Evolutionary conservation across 2,329 filamentous ascomycete species (phyloP).

Genomic region (Colletotrichum tropicale): DNA sequence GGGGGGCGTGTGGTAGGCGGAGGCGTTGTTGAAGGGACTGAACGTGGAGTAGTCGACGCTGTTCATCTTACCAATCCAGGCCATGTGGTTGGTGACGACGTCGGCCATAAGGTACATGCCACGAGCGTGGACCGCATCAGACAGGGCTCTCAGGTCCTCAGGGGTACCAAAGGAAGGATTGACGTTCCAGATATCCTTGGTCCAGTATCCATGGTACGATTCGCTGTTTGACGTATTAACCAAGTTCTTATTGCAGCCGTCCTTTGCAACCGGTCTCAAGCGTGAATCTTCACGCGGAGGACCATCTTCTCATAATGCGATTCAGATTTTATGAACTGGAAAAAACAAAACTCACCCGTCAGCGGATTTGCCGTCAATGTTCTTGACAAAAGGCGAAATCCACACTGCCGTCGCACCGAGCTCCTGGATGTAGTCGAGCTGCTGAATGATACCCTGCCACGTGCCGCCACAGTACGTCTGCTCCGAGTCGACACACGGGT

Average conservation of each 20-base stretch:
- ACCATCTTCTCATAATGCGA: neutral
- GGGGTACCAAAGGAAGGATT: slow-evolving; percentile 64
- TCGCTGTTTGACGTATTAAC: slow-evolving; percentile 31
- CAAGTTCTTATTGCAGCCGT: neutral
- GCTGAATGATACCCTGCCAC: slow-evolving; percentile 60
- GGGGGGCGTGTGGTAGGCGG: slow-evolving; percentile 62
- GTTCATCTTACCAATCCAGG: slow-evolving; percentile 45
- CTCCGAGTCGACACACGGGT: slow-evolving; percentile 44
- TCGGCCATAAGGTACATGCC: slow-evolving; percentile 68
- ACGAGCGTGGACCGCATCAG: slow-evolving; percentile 55
- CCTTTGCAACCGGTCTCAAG: neutral
- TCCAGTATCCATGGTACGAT: slow-evolving; percentile 61
- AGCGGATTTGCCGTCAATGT: slow-evolving; percentile 21
- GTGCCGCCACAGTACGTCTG: slow-evolving; percentile 64
- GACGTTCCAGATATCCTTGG: slow-evolving; percentile 52
- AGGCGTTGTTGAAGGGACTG: slow-evolving; percentile 52
- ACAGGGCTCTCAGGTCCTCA: slow-evolving; percentile 62
- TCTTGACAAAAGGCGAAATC: slow-evolving; percentile 63
- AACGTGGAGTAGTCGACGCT: slow-evolving; percentile 43
- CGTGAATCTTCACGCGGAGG: neutral
- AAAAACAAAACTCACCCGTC: slow-evolving; percentile 15
- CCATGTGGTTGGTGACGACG: slow-evolving; percentile 63
- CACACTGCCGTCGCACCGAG: slow-evolving; percentile 65
- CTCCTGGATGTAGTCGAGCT: slow-evolving; percentile 67
- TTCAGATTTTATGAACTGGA: neutral